phyloP scores from a whole-genome alignment of 2,329 filamentous ascomycete species.

The Colletotrichum spinosum region DNA sequence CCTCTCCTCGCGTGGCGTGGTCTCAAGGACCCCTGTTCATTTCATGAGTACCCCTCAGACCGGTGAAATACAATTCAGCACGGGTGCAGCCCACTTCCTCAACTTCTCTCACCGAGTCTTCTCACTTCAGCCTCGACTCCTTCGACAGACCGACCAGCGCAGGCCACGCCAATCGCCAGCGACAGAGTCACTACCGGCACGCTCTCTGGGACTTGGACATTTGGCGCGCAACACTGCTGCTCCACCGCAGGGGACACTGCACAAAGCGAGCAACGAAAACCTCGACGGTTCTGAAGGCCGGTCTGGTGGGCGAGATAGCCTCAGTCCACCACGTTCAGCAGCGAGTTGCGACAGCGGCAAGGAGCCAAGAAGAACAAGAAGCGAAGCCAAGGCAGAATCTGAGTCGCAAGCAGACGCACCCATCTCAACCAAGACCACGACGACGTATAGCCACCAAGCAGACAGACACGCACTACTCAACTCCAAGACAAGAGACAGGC shows the following conservation, averaged over 20 bases:
- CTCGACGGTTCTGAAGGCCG: slow-evolving; percentile 21
- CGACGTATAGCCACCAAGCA: too few relatives aligned
- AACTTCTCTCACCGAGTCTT: slow-evolving; percentile 54
- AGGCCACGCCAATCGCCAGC: slow-evolving; percentile 37
- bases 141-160: slow-evolving; percentile 37
- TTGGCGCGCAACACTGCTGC: slow-evolving; percentile 33
- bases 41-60: slow-evolving; percentile 54
- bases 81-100: slow-evolving; percentile 47
- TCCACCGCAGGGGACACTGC: slow-evolving; percentile 37
- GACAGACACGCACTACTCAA: too few relatives aligned
- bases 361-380: slow-evolving; percentile 10
- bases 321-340: slow-evolving; percentile 28
- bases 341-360: slow-evolving; percentile 26
- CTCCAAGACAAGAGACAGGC: not conserved
- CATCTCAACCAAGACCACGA: slow-evolving; percentile 4
- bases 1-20: slow-evolving; percentile 40
- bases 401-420: slow-evolving; percentile 31
- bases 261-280: slow-evolving; percentile 31
- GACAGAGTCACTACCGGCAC: slow-evolving; percentile 37
- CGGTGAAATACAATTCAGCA: slow-evolving; percentile 56
- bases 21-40: slow-evolving; percentile 43
- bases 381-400: slow-evolving; percentile 7
- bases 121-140: slow-evolving; percentile 50
- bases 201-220: slow-evolving; percentile 33
- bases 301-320: slow-evolving; percentile 23